phyloP scores from a whole-genome alignment of 2,329 filamentous ascomycete species.

The Sclerotinia trifoliorum region DNA sequence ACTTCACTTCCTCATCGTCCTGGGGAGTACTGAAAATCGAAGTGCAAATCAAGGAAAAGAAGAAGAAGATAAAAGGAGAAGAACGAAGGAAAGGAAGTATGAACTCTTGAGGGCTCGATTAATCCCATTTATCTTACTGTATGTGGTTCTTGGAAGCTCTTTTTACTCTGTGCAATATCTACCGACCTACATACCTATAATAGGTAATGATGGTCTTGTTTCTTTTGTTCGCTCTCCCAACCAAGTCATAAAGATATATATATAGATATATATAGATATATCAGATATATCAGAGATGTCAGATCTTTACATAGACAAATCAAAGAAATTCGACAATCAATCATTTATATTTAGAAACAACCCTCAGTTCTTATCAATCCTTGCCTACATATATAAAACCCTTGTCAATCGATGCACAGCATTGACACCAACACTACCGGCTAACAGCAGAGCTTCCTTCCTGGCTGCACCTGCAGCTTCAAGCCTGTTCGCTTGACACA shows the following conservation, averaged over 20 bases:
- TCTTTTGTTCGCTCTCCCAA: neutral
- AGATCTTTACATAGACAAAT: neutral
- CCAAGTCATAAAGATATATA: neutral
- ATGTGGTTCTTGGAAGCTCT: too few relatives aligned
- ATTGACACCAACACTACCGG: neutral
- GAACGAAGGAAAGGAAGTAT: too few relatives aligned
- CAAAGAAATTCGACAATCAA: neutral
- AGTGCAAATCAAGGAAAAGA: neutral
- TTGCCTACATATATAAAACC: neutral
- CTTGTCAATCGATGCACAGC: neutral
- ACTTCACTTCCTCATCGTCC: neutral
- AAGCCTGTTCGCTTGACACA: neutral
- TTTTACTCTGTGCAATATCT: too few relatives aligned
- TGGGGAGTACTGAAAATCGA: neutral
- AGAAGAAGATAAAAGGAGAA: too few relatives aligned
- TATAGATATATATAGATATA: too few relatives aligned
- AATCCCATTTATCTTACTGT: neutral
- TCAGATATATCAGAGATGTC: too few relatives aligned
- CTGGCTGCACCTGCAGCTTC: neutral
- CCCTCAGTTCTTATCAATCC: neutral
- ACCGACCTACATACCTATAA: too few relatives aligned
- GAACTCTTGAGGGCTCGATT: neutral
- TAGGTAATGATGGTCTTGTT: too few relatives aligned
- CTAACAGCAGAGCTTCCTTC: neutral
- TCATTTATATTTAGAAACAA: constrained; percentile 8